A percentile compares a stretch with the other conserved stretches of the same genome.
phyloP scores from a whole-genome alignment of 177 flowering plant genomes.

The Vitis hybrid region DNA sequence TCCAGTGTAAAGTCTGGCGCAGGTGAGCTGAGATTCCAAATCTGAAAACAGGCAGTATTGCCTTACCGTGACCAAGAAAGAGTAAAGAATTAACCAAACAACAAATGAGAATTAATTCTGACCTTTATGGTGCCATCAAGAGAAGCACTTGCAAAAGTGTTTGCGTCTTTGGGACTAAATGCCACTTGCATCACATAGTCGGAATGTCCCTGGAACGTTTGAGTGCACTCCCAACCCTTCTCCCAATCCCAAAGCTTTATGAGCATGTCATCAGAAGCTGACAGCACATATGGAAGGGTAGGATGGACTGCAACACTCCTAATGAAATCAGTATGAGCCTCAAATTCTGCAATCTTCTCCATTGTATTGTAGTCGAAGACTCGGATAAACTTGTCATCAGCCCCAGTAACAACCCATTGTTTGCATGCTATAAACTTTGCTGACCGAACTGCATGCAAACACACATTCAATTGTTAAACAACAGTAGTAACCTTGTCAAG shows the following conservation, averaged over 20 bases:
- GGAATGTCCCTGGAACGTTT: too few relatives aligned
- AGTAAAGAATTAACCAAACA: background rate
- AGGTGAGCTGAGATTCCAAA: constrained; percentile 9
- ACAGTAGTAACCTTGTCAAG: too few relatives aligned
- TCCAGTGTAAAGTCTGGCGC: constrained; percentile 11
- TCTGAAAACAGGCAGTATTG: background rate
- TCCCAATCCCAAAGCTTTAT: too few relatives aligned
- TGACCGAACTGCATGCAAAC: constrained; percentile 14
- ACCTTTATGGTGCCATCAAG: constrained; percentile 16
- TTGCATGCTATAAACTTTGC: constrained; percentile 3
- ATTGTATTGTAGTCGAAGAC: constrained; percentile 10
- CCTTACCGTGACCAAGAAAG: background rate
- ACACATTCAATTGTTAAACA: background rate
- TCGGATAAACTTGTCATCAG: constrained; percentile 11
- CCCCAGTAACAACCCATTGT: constrained; percentile 12
- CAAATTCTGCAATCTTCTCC: constrained; percentile 11
- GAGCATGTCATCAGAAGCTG: too few relatives aligned
- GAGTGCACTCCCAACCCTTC: too few relatives aligned
- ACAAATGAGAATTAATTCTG: too few relatives aligned
- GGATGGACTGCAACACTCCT: too few relatives aligned
- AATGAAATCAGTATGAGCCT: constrained; percentile 8
- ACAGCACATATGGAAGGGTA: too few relatives aligned
- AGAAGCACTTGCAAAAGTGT: too few relatives aligned
- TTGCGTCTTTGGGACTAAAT: too few relatives aligned
- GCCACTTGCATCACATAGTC: too few relatives aligned